Evolutionary conservation across 352 stramenopile species (phyloP).

Genomic region (Phytophthora tentaculata): DNA sequence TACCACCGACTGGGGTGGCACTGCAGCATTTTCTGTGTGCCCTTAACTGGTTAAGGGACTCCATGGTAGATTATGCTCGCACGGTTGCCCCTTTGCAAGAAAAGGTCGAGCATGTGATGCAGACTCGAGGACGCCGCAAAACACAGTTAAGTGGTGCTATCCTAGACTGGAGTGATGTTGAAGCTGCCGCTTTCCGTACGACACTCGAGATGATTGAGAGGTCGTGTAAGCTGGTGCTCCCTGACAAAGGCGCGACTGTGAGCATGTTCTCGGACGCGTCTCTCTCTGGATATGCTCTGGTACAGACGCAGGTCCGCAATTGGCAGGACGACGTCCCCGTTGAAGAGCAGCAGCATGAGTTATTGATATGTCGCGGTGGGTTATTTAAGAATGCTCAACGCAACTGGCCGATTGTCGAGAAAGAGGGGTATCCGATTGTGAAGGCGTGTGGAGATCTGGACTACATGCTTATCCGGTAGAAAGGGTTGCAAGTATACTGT

Average conservation of each 20-base stretch:
- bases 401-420: slow-evolving; percentile 23
- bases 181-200: neutral
- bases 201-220: slow-evolving; percentile 8
- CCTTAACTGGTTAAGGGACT: slow-evolving; percentile 17
- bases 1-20: slow-evolving; percentile 9
- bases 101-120: slow-evolving; percentile 1
- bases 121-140: slow-evolving; percentile 3
- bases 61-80: slow-evolving; percentile 10
- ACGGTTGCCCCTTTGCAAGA: slow-evolving; percentile 8
- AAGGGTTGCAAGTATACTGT: slow-evolving; percentile 11
- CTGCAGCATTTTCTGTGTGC: slow-evolving; percentile 26
- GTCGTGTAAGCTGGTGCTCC: slow-evolving; percentile 17
- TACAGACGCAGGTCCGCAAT: slow-evolving; percentile 4
- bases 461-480: slow-evolving; percentile 4
- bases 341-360: slow-evolving; percentile 11
- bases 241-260: neutral
- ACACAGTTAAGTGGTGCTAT: slow-evolving; percentile 10
- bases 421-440: slow-evolving; percentile 13
- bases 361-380: slow-evolving; percentile 10
- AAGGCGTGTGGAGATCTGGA: slow-evolving; percentile 15
- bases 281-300: slow-evolving; percentile 1
- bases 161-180: slow-evolving; percentile 11
- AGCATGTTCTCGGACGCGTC: slow-evolving; percentile 18
- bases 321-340: slow-evolving; percentile 8
- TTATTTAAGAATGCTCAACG: slow-evolving; percentile 2